A percentile compares a stretch with the other conserved stretches of the same genome.
Evolutionary conservation across 495 filamentous ascomycete species (phyloP).

Genomic region (Astrocystis sublimbata): DNA sequence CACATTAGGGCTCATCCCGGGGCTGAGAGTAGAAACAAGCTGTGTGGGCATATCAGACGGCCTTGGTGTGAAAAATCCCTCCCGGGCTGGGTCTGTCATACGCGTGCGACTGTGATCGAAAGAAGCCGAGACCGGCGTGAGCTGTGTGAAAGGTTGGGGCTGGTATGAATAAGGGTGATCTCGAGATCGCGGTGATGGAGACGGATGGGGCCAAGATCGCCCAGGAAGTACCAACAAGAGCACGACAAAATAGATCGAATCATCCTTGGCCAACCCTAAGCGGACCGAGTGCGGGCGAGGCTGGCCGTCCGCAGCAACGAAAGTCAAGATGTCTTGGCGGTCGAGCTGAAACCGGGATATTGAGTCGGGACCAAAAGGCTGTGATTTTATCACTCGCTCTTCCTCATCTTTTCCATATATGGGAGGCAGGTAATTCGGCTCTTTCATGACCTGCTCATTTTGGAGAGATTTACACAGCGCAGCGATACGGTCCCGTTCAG

Average conservation of each 20-base stretch:
- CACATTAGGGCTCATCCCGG: constrained; percentile 30
- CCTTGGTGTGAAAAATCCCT: constrained; percentile 31
- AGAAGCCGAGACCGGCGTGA: constrained; percentile 44
- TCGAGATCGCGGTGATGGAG: constrained; percentile 49
- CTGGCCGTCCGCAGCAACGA: constrained; percentile 49
- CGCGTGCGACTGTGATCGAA: constrained; percentile 44
- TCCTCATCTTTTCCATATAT: constrained; percentile 51
- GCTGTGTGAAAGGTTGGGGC: constrained; percentile 41
- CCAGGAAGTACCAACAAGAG: constrained; percentile 38
- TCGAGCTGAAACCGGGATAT: constrained; percentile 46
- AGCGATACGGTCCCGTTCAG: constrained; percentile 53
- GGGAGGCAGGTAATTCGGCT: constrained; percentile 58
- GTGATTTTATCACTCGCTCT: constrained; percentile 49
- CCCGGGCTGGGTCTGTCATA: constrained; percentile 38
- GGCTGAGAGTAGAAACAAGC: constrained; percentile 30
- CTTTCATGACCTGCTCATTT: constrained; percentile 51
- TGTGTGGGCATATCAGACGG: constrained; percentile 37
- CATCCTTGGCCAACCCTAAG: constrained; percentile 51
- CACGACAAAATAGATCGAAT: constrained; percentile 57
- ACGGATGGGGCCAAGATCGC: constrained; percentile 42
- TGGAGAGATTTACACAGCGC: constrained; percentile 48
- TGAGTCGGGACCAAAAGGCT: constrained; percentile 50
- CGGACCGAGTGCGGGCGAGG: constrained; percentile 43
- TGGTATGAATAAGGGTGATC: constrained; percentile 50
- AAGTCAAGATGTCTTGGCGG: constrained; percentile 51